Evolutionary conservation across 108 stramenopile species (phyloP), one percentile per base, ranked within the genome.

Genomic region (Conticribra weissflogii): DNA sequence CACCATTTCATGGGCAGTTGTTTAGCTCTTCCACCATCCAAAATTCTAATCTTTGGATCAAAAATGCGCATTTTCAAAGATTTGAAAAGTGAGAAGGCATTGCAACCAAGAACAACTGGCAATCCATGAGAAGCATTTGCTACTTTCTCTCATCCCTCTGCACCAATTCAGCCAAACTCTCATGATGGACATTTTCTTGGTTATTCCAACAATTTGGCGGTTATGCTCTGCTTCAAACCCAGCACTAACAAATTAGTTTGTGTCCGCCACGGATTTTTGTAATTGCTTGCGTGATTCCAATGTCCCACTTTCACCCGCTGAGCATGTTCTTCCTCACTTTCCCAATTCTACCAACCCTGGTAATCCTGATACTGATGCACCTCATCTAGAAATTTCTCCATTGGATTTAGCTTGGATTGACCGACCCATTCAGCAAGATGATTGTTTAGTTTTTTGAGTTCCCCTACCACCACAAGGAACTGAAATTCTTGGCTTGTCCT

Each of bases 381-480:
- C n/a, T n/a, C n/a, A n/a, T n/a, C n/a, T n/a, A n/a, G n/a, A n/a
- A n/a, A n/a, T n/a, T n/a, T n/a, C 28, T 17, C 54, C 54, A 25
- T 55, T 55, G 14, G 54, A 22, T 61, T 36, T 8, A 41, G 7
- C 36, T 44, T 45, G 12, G 36, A 46, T 24, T 23, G 34, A 61
- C 19, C 44, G 34, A 9, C 59, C 44, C 8, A 41, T 61, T 29
- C 7, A 61, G 14, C 59, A 22, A 8, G 5, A 61, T 3, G 17
- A 61, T 19, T 61, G 59, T 29, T 25, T 45, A 30, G 15, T 24
- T 14, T 30, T 61, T 14, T 16, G 15, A 61, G 18, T 61, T 23
- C 34, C 59, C 12, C 62, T 63, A 12, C 62, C 62, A 47, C 48
- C 62, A 29, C 17, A 2, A 22, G 62, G 45, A 16, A 47, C 41